These are phyloP conservation scores for Ogataea zsoltii DNA, from an alignment of 805 yeast species.

Conservation along the genomic window DNA sequence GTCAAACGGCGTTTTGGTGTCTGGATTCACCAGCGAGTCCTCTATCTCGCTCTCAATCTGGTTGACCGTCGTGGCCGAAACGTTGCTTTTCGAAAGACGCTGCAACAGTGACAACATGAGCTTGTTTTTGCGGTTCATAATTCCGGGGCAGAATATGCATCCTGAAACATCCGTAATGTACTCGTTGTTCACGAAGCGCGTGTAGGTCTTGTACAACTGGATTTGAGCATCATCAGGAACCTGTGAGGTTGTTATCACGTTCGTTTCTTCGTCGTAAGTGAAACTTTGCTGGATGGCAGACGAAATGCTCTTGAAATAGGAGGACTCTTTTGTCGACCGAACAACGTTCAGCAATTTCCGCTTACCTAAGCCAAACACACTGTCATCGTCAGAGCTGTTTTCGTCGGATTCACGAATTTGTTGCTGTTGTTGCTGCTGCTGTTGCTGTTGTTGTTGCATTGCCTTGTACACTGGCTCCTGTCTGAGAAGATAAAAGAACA, in stretches of 20 bases:
- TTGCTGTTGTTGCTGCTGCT: background rate
- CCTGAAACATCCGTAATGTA: constrained; percentile 70
- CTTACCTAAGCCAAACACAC: constrained; percentile 30
- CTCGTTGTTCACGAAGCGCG: constrained; percentile 38
- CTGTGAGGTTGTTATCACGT: constrained; percentile 4
- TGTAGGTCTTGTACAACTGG: constrained; percentile 59
- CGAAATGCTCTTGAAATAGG: constrained; percentile 49
- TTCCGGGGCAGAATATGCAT: constrained; percentile 68
- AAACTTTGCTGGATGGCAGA: constrained; percentile 37
- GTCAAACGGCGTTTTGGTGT: constrained; percentile 14
- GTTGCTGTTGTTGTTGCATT: constrained; percentile 14
- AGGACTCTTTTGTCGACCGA: constrained; percentile 47
- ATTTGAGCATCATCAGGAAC: constrained; percentile 61
- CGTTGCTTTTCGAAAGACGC: constrained; percentile 53
- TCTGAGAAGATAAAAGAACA: constrained; percentile 27
- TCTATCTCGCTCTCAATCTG: constrained; percentile 41
- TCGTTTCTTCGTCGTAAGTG: constrained; percentile 17
- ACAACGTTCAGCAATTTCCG: constrained; percentile 49
- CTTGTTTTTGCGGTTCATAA: constrained; percentile 67
- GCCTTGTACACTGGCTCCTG: constrained; percentile 15
- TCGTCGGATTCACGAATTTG: constrained; percentile 3
- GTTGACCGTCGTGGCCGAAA: constrained; percentile 30
- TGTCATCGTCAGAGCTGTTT: constrained; percentile 18
- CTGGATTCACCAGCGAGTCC: constrained; percentile 33
- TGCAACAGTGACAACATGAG: constrained; percentile 67